Evolutionary conservation across 345 rosid species (phyloP).

Genomic region (Conringia planisiliqua): DNA sequence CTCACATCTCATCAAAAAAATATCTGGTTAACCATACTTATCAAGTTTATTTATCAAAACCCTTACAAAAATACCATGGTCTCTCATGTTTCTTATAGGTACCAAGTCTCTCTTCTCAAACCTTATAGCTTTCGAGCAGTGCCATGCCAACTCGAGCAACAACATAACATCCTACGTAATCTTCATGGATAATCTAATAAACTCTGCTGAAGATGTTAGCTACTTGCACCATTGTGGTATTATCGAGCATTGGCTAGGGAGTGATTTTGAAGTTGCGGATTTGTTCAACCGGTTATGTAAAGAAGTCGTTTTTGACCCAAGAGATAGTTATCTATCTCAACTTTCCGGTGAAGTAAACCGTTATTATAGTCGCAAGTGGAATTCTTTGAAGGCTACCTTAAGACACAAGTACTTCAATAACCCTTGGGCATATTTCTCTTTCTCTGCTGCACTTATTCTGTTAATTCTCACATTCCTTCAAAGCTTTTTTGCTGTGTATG

Average conservation of each 20-base stretch:
- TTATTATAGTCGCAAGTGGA: conserved; percentile 70
- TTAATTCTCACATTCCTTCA: conserved; percentile 67
- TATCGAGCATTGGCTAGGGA: conserved; percentile 89
- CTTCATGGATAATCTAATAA: conserved; percentile 88
- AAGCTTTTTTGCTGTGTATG: conserved; percentile 64
- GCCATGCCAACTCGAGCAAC: conserved; percentile 68
- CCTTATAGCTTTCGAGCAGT: conserved; percentile 77
- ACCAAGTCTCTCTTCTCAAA: conserved; percentile 84
- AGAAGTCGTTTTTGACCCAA: conserved; percentile 82
- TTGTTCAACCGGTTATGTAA: conserved; percentile 78
- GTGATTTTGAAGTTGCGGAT: conserved; percentile 79
- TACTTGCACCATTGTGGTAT: conserved; percentile 76
- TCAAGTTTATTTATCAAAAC: not conserved
- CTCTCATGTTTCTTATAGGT: conserved; percentile 12
- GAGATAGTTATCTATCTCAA: conserved; percentile 57
- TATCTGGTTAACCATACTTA: no score
- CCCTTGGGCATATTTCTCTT: conserved; percentile 83
- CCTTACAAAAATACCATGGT: not conserved
- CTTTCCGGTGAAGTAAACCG: conserved; percentile 60
- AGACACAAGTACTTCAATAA: conserved; percentile 74
- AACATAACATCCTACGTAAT: conserved; percentile 73
- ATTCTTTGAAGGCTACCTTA: conserved; percentile 71
- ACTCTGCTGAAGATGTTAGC: conserved; percentile 68
- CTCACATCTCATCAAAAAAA: no score
- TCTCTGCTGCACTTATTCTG: conserved; percentile 59